Percentiles rank a stretch among this genome's conserved stretches.
Conservation (phyloP, 352 stramenopile species). For the Globisporangium orthogonon region DNA sequence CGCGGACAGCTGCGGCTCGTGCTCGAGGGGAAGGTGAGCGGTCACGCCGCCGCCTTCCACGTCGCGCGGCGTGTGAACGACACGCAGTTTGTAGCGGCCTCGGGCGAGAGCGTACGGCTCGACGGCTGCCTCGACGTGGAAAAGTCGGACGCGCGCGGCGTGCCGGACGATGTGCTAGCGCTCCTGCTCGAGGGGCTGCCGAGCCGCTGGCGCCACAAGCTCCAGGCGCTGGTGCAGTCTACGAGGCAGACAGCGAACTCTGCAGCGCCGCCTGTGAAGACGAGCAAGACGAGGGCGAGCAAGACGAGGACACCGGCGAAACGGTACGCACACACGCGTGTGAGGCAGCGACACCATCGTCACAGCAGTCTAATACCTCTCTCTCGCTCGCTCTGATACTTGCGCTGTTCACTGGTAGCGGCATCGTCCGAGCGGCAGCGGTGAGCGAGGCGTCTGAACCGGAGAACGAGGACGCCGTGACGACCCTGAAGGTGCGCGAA, state of each 20-base stretch:
- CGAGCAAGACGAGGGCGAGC: background rate
- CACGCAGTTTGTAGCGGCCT: conserved; percentile 33
- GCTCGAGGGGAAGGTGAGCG: conserved; percentile 27
- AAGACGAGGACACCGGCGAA: conserved; percentile 2
- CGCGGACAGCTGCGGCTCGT: conserved; percentile 21
- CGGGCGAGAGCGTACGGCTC: conserved; percentile 33
- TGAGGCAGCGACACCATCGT: background rate
- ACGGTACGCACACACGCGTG: background rate
- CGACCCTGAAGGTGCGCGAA: background rate
- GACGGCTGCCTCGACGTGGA: conserved; percentile 35
- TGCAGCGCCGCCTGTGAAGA: no score
- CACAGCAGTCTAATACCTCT: background rate
- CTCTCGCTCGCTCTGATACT: background rate
- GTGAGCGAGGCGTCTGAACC: conserved; percentile 1
- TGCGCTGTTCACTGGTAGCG: background rate
- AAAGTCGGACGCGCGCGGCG: conserved; percentile 17
- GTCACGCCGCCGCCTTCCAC: conserved; percentile 17
- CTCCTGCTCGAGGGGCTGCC: conserved; percentile 53
- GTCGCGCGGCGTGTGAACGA: conserved; percentile 35
- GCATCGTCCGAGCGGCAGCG: background rate
- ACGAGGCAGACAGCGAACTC: background rate
- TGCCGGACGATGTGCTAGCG: conserved; percentile 37
- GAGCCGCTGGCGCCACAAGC: conserved; percentile 24
- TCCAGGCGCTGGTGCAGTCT: conserved; percentile 7
- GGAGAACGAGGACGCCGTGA: conserved; percentile 2